Conservation (phyloP, 192 early-diverging fungal species). For the Coemansia sp. region DNA sequence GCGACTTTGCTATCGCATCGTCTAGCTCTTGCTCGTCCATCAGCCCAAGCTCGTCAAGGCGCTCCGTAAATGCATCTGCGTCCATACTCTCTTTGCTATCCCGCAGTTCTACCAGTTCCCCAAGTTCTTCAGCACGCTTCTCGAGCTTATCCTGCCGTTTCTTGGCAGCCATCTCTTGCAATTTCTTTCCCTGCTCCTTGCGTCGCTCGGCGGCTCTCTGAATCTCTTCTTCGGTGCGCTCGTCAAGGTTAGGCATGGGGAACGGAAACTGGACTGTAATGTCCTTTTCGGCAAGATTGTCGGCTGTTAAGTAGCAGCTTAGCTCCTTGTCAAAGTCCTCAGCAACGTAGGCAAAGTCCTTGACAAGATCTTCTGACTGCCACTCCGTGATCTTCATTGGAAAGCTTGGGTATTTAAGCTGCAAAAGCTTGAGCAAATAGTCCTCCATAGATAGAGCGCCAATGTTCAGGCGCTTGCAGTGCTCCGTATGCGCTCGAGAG, state of each 20-base stretch:
- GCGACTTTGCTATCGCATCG: constrained; percentile 67
- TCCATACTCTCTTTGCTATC: constrained; percentile 30
- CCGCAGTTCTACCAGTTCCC: constrained; percentile 34
- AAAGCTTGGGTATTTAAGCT: constrained; percentile 88
- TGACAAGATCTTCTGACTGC: constrained; percentile 74
- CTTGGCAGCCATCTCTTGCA: constrained; percentile 81
- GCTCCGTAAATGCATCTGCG: constrained; percentile 33
- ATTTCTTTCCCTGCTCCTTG: constrained; percentile 68
- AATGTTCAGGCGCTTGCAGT: constrained; percentile 76
- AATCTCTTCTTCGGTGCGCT: constrained; percentile 80
- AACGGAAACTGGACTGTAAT: constrained; percentile 81
- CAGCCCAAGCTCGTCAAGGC: constrained; percentile 63
- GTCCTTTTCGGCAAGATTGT: constrained; percentile 65
- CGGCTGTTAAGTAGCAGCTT: constrained; percentile 59
- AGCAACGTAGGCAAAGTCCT: constrained; percentile 69
- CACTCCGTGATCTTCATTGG: constrained; percentile 76
- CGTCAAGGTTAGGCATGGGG: constrained; percentile 61
- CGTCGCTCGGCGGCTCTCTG: constrained; percentile 64
- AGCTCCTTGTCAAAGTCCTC: constrained; percentile 76
- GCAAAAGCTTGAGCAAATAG: constrained; percentile 82
- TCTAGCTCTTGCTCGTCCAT: constrained; percentile 72
- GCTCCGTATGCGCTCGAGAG: constrained; percentile 61
- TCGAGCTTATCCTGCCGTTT: constrained; percentile 80
- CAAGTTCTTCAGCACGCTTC: constrained; percentile 68
- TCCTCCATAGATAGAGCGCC: constrained; percentile 77